Percentiles rank a stretch among this genome's conserved stretches.
Evolutionary conservation across 768 basidiomycete species (phyloP).

Genomic region (Collybia mongolica): DNA sequence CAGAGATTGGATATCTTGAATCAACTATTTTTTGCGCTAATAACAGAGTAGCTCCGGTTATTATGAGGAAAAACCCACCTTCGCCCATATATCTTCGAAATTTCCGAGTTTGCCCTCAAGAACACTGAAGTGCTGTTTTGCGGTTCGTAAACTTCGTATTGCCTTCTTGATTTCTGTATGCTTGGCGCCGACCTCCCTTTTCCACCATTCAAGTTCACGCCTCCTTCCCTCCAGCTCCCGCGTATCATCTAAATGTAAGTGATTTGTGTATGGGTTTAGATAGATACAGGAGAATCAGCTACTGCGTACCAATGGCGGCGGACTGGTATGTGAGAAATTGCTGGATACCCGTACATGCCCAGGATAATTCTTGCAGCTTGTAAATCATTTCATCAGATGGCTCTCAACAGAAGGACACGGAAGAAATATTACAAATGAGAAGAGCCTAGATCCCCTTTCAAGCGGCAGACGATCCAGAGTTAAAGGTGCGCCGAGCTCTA

Average conservation of each 20-base stretch:
- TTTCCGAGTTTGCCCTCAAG: neutral
- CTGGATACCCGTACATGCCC: neutral
- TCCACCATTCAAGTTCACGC: neutral
- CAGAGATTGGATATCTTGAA: neutral
- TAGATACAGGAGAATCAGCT: too few relatives aligned
- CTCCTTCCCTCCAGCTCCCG: neutral
- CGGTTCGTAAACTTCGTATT: neutral
- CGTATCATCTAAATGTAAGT: neutral
- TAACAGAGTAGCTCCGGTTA: too few relatives aligned
- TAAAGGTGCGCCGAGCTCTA: too few relatives aligned
- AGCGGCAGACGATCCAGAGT: neutral
- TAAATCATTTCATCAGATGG: neutral
- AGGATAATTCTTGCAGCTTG: neutral
- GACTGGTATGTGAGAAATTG: neutral
- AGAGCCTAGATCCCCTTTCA: neutral
- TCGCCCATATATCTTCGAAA: constrained; percentile 1
- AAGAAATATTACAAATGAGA: neutral
- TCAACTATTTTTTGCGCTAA: neutral
- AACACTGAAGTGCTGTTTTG: neutral
- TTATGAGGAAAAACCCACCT: neutral
- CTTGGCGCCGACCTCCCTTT: neutral
- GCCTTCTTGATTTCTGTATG: neutral
- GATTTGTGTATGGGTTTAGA: neutral
- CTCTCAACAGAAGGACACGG: neutral
- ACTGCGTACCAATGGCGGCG: neutral